These are phyloP conservation scores for Mucor irregularis DNA, from an alignment of 371 early-diverging fungal genomes.

Conservation along the genomic window DNA sequence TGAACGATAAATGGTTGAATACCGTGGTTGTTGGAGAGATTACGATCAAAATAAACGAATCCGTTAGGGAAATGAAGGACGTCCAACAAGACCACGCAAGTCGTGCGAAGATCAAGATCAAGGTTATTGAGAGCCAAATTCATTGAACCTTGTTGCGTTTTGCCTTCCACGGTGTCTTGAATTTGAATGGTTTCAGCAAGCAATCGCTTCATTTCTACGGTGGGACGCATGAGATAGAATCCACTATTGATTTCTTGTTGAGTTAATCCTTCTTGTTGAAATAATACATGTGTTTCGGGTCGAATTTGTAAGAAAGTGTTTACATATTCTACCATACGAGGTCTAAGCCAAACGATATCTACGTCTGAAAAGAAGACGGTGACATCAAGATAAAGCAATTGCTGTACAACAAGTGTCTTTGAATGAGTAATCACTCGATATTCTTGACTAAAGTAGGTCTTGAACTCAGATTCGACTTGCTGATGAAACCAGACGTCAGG, in stretches of 20 bases:
- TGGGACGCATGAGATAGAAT: slow-evolving; percentile 44
- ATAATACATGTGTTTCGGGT: slow-evolving; percentile 37
- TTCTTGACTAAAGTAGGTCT: slow-evolving; percentile 40
- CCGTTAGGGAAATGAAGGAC: slow-evolving; percentile 47
- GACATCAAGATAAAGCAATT: slow-evolving; percentile 36
- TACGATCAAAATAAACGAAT: slow-evolving; percentile 31
- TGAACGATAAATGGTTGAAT: slow-evolving; percentile 46
- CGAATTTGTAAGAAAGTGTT: slow-evolving; percentile 29
- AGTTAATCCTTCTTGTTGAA: slow-evolving; percentile 42
- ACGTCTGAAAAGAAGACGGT: slow-evolving; percentile 44
- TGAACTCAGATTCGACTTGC: slow-evolving; percentile 37
- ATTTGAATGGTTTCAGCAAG: slow-evolving; percentile 39
- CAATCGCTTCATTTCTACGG: slow-evolving; percentile 29
- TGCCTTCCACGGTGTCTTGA: slow-evolving; percentile 29
- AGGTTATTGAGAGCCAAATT: slow-evolving; percentile 34
- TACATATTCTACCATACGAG: slow-evolving; percentile 35
- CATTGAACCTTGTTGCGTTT: slow-evolving; percentile 47
- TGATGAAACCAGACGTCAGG: slow-evolving; percentile 46
- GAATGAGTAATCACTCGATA: slow-evolving; percentile 46
- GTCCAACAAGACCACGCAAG: slow-evolving; percentile 35
- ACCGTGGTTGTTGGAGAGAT: slow-evolving; percentile 30
- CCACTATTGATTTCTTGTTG: slow-evolving; percentile 37
- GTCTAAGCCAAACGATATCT: slow-evolving; percentile 43
- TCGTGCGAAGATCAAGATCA: slow-evolving; percentile 31
- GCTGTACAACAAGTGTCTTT: slow-evolving; percentile 44